Base-by-base conservation (phyloP, 208 protist genomes). In the Leishmania guyanensis region DNA sequence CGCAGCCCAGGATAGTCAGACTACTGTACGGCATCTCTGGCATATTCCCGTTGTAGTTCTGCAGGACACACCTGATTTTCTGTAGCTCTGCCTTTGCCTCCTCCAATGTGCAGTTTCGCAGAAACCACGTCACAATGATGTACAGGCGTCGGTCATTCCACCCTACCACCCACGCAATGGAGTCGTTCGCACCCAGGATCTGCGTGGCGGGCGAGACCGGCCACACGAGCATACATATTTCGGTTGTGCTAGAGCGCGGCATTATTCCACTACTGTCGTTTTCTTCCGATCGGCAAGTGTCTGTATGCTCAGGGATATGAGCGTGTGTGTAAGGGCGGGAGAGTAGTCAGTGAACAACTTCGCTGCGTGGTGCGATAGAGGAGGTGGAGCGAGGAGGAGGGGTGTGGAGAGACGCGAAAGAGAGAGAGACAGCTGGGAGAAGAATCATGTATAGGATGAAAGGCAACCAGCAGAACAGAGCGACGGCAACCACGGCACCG, bases 191-290 rank as follows among this genome's bases (percentile, higher is more conserved):
- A 22, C 78, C 65, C 2, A 86, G 82, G 16, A 86, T 39, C 2
- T 76, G 78, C 73, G 58, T 71, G 46, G 65, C 64, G 20, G 82
- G 73, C 76, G 81, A 58, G 43, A 85, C 83, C 20, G 92, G 94
- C 92, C 94, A 96, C 80, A 97, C 83, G 43, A 96, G 77, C 58
- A 92, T 94, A 80, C 92, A 96, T 2, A 94, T 85, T 69, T 95
- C 91, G 12, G 90, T 86, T 17, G 82, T 82, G 17, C 77, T 75
- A 6, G 82, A 86, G 60, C 82, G 60, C 53, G 82, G 82, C 82
- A 86, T 86, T 3, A 60, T 60, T 39, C 51, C 16, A 26, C n/a
- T 36, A 17, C 0, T 9, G 9, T 66, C 10, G 60, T 17, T 9
- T 17, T 14, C 60, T 39, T 36, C 12, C 17, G n/a, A 66, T 66